Evolutionary conservation across 257 asterid species (phyloP).

Genomic region (Nicotiana attenuata): DNA sequence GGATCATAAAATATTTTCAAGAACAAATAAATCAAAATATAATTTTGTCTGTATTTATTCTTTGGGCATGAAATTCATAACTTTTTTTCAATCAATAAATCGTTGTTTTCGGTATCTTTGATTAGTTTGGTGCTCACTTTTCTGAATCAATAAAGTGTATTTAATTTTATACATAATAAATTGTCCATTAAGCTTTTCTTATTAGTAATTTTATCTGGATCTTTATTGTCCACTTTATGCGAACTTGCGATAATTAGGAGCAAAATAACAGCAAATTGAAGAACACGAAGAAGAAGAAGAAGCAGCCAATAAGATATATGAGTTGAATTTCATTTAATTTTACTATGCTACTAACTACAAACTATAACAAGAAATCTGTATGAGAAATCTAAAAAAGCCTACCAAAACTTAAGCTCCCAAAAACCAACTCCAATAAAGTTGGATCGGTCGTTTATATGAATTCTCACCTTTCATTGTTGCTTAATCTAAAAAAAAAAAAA

Average conservation of each 20-base stretch:
- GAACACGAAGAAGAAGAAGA: background rate
- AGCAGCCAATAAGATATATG: background rate
- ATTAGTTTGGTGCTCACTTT: background rate
- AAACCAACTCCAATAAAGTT: too few relatives aligned
- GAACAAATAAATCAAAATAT: too few relatives aligned
- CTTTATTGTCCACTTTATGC: background rate
- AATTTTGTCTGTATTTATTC: background rate
- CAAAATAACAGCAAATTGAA: background rate
- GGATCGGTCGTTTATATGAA: too few relatives aligned
- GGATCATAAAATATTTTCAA: background rate
- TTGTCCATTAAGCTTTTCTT: background rate
- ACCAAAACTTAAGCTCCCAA: too few relatives aligned
- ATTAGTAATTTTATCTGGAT: background rate
- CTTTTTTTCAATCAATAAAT: too few relatives aligned
- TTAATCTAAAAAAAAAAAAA: too few relatives aligned
- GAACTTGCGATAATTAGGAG: background rate
- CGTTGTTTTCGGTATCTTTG: background rate
- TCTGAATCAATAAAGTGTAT: too few relatives aligned
- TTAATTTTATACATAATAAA: too few relatives aligned
- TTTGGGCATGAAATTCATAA: background rate
- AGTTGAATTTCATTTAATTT: background rate
- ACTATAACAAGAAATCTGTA: too few relatives aligned
- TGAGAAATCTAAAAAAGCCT: too few relatives aligned
- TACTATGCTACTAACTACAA: background rate
- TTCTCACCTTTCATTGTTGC: too few relatives aligned